These are phyloP conservation scores for Eimeria zaria DNA, from an alignment of 169 alveolate species.

Conservation along the genomic window DNA sequence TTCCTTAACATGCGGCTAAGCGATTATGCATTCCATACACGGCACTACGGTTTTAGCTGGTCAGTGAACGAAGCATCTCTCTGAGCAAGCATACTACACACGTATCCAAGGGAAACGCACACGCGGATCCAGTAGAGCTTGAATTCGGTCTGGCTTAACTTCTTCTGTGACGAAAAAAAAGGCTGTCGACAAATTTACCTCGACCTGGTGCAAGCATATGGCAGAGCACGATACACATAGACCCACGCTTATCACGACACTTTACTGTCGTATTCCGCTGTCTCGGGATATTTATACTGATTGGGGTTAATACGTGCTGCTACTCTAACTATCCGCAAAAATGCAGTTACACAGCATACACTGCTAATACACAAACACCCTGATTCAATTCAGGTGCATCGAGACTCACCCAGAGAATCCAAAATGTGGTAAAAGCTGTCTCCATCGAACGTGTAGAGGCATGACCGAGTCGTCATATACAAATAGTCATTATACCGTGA, in stretches of 20 bases:
- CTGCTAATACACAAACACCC: neutral
- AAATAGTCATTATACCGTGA: constrained; percentile 8
- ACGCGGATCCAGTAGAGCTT: neutral
- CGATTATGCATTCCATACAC: neutral
- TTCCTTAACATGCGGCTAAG: neutral
- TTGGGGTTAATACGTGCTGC: neutral
- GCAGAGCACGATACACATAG: neutral
- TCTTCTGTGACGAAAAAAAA: neutral
- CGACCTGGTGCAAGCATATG: constrained; percentile 31
- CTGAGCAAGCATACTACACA: neutral
- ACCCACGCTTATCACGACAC: neutral
- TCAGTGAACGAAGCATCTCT: neutral
- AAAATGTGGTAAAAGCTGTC: constrained; percentile 50
- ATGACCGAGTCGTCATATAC: constrained; percentile 36
- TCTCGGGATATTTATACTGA: neutral
- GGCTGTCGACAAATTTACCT: constrained; percentile 32
- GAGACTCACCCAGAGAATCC: constrained; percentile 39
- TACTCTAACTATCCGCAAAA: neutral
- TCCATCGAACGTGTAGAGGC: constrained; percentile 61
- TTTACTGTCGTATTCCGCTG: neutral
- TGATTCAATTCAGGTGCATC: neutral
- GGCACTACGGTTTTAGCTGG: neutral
- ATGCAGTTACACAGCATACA: neutral
- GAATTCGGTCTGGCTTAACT: neutral
- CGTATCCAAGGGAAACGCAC: neutral